Percentiles rank a stretch among this genome's conserved stretches.
Conservation (phyloP, 345 rosid species). For the Linum lewisii region DNA sequence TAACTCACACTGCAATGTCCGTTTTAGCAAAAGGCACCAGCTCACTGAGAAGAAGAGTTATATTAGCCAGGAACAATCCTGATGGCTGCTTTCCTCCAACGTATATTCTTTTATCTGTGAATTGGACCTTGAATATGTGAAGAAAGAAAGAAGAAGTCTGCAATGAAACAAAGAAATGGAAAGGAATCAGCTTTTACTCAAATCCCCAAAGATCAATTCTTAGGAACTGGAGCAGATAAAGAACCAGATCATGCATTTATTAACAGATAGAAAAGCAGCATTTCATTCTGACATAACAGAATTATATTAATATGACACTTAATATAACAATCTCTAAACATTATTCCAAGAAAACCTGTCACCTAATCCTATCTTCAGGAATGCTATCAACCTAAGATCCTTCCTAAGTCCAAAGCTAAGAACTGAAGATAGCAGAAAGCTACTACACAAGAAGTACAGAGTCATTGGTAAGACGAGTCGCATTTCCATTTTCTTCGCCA, state of each 20-base stretch:
- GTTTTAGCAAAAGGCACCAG: constrained; percentile 71
- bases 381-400: background rate
- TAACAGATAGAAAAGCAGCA: background rate
- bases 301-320: background rate
- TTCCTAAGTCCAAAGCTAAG: background rate
- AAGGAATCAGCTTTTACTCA: background rate
- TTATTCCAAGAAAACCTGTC: background rate
- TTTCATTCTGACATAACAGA: background rate
- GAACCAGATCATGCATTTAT: too few species aligned
- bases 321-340: too few species aligned
- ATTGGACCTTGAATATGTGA: constrained; percentile 76
- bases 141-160: constrained; percentile 90
- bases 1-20: constrained; percentile 67
- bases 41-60: constrained; percentile 68
- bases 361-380: background rate
- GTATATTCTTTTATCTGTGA: constrained; percentile 55
- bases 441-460: background rate
- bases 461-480: background rate
- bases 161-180: constrained; percentile 12
- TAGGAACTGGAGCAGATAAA: too few species aligned
- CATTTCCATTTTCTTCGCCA: background rate
- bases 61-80: constrained; percentile 47
- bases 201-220: background rate
- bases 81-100: constrained; percentile 73
- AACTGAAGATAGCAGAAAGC: background rate